Evolutionary conservation across 331 rosid genomes (phyloP).

Genomic region (Rosa hybrid): DNA sequence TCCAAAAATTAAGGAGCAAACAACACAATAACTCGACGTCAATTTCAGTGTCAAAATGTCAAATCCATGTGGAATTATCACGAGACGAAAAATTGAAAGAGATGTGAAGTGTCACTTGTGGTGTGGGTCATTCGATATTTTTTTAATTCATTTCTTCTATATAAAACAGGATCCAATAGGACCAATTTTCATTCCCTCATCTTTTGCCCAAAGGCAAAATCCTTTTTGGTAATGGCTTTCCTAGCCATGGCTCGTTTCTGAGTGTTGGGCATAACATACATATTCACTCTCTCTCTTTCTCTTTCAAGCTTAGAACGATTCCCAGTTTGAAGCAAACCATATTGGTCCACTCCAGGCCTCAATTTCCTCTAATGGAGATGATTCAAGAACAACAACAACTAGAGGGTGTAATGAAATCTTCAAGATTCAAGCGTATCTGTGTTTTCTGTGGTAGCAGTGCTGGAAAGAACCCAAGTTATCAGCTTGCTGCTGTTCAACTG

Average conservation of each 20-base stretch:
- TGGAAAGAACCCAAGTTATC: slow-evolving; percentile 81
- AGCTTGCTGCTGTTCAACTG: slow-evolving; percentile 80
- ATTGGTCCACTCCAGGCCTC: background rate
- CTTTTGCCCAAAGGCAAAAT: slow-evolving; percentile 1
- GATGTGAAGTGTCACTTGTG: background rate
- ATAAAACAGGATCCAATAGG: slow-evolving; percentile 35
- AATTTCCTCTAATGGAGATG: slow-evolving; percentile 45
- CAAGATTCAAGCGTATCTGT: slow-evolving; percentile 79
- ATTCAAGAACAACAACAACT: slow-evolving; percentile 22
- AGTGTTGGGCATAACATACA: slow-evolving; percentile 23
- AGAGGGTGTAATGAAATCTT: slow-evolving; percentile 36
- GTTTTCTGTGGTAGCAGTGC: slow-evolving; percentile 93
- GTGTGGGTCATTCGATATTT: background rate
- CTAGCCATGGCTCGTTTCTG: slow-evolving; percentile 32
- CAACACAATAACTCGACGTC: background rate
- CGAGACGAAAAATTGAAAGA: slow-evolving; percentile 33
- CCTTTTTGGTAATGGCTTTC: slow-evolving; percentile 23
- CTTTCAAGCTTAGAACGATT: background rate
- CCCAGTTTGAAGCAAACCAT: background rate
- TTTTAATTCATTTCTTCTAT: background rate
- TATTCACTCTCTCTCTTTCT: slow-evolving; percentile 11
- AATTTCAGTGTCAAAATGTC: slow-evolving; percentile 14
- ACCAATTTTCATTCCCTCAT: slow-evolving; percentile 37
- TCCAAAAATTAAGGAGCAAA: slow-evolving; percentile 18
- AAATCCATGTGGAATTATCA: background rate